phyloP scores from a whole-genome alignment of 139 green algal genomes.

The Chlamydomonas sp. region DNA sequence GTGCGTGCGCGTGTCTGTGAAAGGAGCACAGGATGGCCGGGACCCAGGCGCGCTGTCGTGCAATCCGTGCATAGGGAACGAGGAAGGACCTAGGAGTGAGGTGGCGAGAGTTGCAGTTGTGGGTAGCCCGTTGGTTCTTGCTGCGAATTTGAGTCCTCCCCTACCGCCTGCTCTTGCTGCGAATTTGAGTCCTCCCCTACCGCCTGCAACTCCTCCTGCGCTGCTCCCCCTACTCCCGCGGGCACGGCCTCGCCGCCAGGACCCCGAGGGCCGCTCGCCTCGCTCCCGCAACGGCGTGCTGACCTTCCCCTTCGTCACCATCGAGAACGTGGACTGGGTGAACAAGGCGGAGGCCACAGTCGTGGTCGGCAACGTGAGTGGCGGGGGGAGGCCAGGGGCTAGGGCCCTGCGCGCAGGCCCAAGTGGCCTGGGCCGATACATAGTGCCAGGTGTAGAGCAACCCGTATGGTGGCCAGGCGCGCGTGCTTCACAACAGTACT shows the following conservation, averaged over 20 bases:
- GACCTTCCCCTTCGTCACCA: constrained; percentile 27
- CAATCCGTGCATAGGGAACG: no score
- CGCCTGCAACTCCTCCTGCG: neutral
- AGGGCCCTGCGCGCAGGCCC: neutral
- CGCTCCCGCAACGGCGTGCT: neutral
- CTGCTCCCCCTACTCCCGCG: no score
- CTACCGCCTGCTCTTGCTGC: no score
- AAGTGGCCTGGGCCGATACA: neutral
- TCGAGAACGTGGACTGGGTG: constrained; percentile 3
- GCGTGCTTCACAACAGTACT: neutral
- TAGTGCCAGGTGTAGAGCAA: neutral
- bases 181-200: no score
- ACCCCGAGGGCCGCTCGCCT: neutral
- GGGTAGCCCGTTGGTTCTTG: no score
- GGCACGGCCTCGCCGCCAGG: neutral
- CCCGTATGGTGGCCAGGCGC: neutral
- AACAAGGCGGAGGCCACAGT: neutral
- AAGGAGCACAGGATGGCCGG: no score
- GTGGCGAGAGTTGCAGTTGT: no score
- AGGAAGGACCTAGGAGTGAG: no score
- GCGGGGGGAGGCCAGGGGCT: no score
- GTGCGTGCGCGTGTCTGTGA: neutral
- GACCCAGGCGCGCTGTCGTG: no score
- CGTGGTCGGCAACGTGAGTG: neutral
- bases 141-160: no score